Conservation (phyloP, 257 asterid species). For the Rauvolfia tetraphylla region DNA sequence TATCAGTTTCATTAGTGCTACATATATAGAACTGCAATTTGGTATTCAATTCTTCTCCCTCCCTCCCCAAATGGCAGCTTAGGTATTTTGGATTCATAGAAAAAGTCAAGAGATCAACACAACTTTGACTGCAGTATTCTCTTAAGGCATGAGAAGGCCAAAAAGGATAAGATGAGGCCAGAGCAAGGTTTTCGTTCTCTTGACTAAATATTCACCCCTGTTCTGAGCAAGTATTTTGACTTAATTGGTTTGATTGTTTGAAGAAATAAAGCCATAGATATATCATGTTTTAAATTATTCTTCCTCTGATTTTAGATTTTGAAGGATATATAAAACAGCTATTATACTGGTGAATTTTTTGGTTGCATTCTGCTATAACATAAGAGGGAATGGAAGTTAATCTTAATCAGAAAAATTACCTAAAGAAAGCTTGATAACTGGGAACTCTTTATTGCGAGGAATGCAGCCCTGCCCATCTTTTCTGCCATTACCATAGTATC, state of each 20-base stretch:
- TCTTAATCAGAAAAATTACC: constrained; percentile 18
- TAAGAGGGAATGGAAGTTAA: neutral
- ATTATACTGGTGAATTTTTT: neutral
- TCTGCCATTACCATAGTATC: constrained; percentile 53
- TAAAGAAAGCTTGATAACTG: constrained; percentile 35
- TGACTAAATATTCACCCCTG: too few species aligned
- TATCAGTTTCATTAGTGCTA: neutral
- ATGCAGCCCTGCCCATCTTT: constrained; percentile 46
- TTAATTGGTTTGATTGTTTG: neutral
- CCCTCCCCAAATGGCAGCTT: neutral
- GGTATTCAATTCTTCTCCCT: neutral
- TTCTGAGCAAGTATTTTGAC: too few species aligned
- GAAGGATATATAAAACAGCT: neutral
- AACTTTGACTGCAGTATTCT: neutral
- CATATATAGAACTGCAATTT: neutral
- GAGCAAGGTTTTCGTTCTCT: too few species aligned
- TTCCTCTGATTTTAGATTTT: neutral
- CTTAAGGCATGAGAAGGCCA: neutral
- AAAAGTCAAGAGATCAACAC: neutral
- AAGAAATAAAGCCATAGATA: neutral
- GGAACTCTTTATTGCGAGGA: constrained; percentile 40
- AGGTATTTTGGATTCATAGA: neutral
- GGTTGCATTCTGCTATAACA: neutral
- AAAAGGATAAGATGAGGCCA: neutral
- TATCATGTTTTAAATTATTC: neutral